Evolutionary conservation across 805 yeast genomes (phyloP).

Genomic region (Candida ipomoeae): DNA sequence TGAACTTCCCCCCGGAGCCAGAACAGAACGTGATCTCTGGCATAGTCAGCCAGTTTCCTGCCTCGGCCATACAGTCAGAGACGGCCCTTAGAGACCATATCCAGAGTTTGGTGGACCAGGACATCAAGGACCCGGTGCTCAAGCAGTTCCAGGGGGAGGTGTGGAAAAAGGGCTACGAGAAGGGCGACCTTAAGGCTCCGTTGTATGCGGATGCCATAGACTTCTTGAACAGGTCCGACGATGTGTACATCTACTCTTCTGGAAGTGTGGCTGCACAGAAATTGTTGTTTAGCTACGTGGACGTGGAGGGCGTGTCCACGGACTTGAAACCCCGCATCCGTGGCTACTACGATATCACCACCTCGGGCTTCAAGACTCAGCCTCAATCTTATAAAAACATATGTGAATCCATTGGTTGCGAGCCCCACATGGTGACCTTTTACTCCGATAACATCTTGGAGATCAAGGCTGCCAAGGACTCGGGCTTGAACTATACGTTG

Average conservation of each 20-base stretch:
- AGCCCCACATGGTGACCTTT: constrained; percentile 47
- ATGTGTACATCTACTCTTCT: constrained; percentile 76
- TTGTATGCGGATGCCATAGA: constrained; percentile 67
- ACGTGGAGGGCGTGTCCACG: constrained; percentile 25
- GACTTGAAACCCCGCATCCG: constrained; percentile 52
- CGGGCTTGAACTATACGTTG: constrained; percentile 56
- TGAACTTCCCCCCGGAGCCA: constrained; percentile 20
- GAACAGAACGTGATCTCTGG: constrained; percentile 20
- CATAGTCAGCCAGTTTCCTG: constrained; percentile 46
- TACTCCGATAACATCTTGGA: constrained; percentile 79
- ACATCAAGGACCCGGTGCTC: constrained; percentile 71
- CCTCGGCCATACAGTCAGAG: constrained; percentile 21
- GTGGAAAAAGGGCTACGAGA: constrained; percentile 76
- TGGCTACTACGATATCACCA: constrained; percentile 82
- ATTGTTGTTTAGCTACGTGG: constrained; percentile 65
- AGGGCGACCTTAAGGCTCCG: constrained; percentile 77
- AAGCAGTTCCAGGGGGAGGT: constrained; percentile 79
- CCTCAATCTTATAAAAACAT: constrained; percentile 57
- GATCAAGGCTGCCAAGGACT: constrained; percentile 65
- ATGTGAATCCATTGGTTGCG: constrained; percentile 33
- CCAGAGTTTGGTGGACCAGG: constrained; percentile 52
- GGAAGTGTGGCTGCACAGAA: constrained; percentile 89
- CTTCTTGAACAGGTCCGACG: constrained; percentile 37
- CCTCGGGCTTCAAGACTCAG: constrained; percentile 70
- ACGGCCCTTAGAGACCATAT: constrained; percentile 45